A percentile compares a stretch with the other conserved stretches of the same genome.
These are phyloP conservation scores for Pyrus betulifolia DNA, from an alignment of 306 rosid genomes.

Conservation along the genomic window DNA sequence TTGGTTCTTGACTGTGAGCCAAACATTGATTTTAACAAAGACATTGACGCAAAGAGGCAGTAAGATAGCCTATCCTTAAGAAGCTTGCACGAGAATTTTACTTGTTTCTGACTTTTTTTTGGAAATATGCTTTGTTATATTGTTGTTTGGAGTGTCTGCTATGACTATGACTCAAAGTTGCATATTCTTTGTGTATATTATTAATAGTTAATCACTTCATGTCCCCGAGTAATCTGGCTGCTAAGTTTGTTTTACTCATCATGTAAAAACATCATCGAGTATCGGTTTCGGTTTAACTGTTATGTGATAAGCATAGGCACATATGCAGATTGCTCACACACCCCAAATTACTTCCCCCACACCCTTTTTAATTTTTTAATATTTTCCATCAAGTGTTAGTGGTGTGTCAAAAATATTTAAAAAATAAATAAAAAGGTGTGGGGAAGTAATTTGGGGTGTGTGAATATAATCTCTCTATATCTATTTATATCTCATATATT, in stretches of 20 bases:
- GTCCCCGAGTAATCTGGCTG: neutral
- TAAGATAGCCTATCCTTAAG: conserved; percentile 31
- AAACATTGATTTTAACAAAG: conserved; percentile 93
- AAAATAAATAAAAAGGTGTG: too few species aligned
- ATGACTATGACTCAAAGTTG: neutral
- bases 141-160: neutral
- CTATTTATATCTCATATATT: neutral
- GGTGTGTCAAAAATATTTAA: too few species aligned
- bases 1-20: conserved; percentile 97
- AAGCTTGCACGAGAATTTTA: neutral
- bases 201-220: neutral
- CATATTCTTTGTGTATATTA: neutral
- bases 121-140: neutral
- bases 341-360: too few species aligned
- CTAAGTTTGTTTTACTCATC: neutral
- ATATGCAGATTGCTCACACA: neutral
- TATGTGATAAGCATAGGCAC: neutral
- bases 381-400: too few species aligned
- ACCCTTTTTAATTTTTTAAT: too few species aligned
- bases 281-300: neutral
- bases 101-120: neutral
- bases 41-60: conserved; percentile 89
- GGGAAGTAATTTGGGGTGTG: too few species aligned
- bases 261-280: neutral
- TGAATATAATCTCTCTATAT: too few species aligned